Conservation (phyloP, 371 early-diverging fungal genomes). For the Saksenaea oblongispora region DNA sequence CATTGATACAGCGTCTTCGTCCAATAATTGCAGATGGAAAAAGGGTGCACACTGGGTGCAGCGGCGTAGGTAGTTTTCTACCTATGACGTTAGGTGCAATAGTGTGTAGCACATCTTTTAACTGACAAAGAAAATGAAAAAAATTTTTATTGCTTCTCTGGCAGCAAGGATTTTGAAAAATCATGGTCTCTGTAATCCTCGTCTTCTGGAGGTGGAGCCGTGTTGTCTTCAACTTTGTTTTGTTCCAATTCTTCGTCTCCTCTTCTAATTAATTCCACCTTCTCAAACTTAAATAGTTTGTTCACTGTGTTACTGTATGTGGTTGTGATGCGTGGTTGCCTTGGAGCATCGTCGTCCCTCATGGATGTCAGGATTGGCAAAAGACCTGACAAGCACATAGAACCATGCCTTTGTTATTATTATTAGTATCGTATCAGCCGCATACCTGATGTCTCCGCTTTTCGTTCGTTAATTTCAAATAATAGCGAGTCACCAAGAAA, state of each 20-base stretch:
- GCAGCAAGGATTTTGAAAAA: not conserved
- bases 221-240: not conserved
- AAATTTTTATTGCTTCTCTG: not conserved
- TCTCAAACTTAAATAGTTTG: not conserved
- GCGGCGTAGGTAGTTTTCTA: constrained; percentile 8
- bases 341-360: constrained; percentile 18
- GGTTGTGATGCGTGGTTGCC: not conserved
- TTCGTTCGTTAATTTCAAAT: constrained; percentile 9
- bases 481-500: constrained; percentile 4
- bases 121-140: not conserved
- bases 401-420: not conserved
- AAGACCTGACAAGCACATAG: not conserved
- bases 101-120: constrained; percentile 1
- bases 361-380: constrained; percentile 6
- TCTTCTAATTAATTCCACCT: not conserved
- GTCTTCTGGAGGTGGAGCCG: not conserved
- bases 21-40: constrained; percentile 18
- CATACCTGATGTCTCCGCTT: not conserved
- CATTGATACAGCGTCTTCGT: constrained; percentile 19
- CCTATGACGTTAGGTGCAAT: not conserved
- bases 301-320: not conserved
- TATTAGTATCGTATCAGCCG: not conserved
- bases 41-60: constrained; percentile 10
- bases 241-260: not conserved
- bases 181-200: not conserved